These are phyloP conservation scores for Mycocentrospora acerina DNA, from an alignment of 2,329 filamentous ascomycete genomes.

Conservation along the genomic window DNA sequence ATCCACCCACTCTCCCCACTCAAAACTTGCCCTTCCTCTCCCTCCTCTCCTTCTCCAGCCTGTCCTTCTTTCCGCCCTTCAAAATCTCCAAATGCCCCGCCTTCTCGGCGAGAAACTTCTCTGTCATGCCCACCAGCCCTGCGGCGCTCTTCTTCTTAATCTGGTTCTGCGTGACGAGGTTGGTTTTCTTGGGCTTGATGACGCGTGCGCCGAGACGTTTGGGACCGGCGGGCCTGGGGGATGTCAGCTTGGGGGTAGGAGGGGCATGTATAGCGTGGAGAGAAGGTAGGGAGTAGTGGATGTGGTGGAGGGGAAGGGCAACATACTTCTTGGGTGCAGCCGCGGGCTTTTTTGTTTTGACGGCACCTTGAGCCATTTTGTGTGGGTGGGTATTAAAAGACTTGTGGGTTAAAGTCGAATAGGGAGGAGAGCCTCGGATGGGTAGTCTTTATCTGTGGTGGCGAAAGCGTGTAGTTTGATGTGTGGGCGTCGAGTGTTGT, in stretches of 20 bases:
- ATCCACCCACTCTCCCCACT: no score
- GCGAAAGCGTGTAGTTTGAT: no score
- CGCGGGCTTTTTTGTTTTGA: constrained; percentile 50
- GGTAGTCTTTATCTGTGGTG: no score
- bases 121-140: constrained; percentile 66
- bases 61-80: constrained; percentile 64
- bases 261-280: constrained; percentile 7
- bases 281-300: not conserved
- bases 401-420: no score
- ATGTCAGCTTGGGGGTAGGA: no score
- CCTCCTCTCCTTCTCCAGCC: constrained; percentile 23
- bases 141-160: constrained; percentile 66
- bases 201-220: constrained; percentile 59
- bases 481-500: no score
- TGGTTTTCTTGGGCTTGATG: constrained; percentile 67
- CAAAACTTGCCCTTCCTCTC: constrained; percentile 6
- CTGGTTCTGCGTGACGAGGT: constrained; percentile 61
- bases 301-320: not conserved
- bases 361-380: constrained; percentile 51
- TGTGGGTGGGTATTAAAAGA: not conserved
- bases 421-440: no score
- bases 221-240: constrained; percentile 46
- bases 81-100: constrained; percentile 71
- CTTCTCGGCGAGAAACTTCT: constrained; percentile 64
- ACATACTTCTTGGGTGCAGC: constrained; percentile 42